Conservation (phyloP, 2,329 filamentous ascomycete genomes). For the Colletotrichum spaethianum region DNA sequence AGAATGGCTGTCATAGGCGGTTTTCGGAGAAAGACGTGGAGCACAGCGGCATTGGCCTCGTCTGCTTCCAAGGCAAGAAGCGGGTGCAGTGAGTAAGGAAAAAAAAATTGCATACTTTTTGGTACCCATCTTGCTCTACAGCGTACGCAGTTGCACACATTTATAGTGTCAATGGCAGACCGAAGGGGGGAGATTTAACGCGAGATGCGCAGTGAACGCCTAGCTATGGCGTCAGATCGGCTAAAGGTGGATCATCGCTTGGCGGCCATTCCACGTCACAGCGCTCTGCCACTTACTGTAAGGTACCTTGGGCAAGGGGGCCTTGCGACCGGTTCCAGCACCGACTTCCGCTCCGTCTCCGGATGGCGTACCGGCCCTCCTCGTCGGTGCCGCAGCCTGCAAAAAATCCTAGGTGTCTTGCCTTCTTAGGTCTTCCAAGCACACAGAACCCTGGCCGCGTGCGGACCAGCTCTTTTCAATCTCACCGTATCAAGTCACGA, state of each 20-base stretch:
- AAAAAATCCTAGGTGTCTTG: background rate
- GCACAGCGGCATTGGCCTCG: conserved; percentile 1
- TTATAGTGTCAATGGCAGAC: background rate
- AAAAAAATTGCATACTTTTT: background rate
- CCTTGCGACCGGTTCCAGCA: background rate
- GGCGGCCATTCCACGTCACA: conserved; percentile 22
- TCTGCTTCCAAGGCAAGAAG: conserved; percentile 23
- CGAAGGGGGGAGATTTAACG: background rate
- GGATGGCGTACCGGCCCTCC: conserved; percentile 4
- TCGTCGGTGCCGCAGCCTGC: conserved; percentile 5
- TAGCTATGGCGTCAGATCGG: conserved; percentile 39
- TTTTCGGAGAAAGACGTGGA: conserved; percentile 1
- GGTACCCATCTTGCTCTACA: background rate
- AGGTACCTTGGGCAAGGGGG: background rate
- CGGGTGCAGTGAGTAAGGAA: conserved; percentile 9
- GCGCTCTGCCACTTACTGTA: background rate
- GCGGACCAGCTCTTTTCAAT: background rate
- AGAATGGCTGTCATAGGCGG: background rate
- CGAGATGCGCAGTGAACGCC: background rate
- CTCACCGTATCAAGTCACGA: background rate
- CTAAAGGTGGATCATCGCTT: conserved; percentile 37
- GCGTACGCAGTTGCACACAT: background rate
- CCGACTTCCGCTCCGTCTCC: conserved; percentile 11
- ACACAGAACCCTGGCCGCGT: background rate
- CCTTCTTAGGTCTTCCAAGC: background rate